Evolutionary conservation across 805 yeast species (phyloP).

Genomic region (Wickerhamomyces queroliae): DNA sequence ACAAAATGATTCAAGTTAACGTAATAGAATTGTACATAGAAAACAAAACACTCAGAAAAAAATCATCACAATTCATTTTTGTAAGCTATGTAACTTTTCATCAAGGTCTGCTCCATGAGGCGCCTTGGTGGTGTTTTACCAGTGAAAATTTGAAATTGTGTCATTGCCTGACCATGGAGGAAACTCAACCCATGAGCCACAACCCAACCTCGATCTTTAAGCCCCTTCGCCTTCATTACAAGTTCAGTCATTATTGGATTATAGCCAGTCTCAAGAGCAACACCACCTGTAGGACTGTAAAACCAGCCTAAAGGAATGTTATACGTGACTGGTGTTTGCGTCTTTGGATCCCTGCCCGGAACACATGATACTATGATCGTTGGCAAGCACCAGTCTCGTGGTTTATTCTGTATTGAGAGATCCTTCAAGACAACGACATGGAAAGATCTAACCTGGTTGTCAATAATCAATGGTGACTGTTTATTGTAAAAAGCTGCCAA

Average conservation of each 20-base stretch:
- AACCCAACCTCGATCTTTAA: neutral
- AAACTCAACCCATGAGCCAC: neutral
- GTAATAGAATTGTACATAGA: too few species aligned
- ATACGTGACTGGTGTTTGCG: neutral
- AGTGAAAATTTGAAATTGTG: neutral
- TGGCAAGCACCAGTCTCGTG: neutral
- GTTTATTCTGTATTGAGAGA: neutral
- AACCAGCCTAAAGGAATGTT: neutral
- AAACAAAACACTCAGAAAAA: too few species aligned
- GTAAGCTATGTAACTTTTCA: neutral
- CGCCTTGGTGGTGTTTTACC: neutral
- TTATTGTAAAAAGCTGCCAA: neutral
- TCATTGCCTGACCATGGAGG: neutral
- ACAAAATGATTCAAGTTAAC: neutral
- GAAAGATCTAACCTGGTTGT: neutral
- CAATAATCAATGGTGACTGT: neutral
- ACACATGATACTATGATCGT: neutral
- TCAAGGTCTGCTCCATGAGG: neutral
- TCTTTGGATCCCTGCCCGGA: neutral
- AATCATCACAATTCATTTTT: neutral
- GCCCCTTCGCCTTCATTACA: neutral
- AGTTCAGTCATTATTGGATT: neutral
- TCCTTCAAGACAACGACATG: neutral
- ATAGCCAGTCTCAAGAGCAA: neutral
- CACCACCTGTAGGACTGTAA: neutral